Evolutionary conservation across 169 alveolate species (phyloP).

Genomic region (Babesia bigemina): DNA sequence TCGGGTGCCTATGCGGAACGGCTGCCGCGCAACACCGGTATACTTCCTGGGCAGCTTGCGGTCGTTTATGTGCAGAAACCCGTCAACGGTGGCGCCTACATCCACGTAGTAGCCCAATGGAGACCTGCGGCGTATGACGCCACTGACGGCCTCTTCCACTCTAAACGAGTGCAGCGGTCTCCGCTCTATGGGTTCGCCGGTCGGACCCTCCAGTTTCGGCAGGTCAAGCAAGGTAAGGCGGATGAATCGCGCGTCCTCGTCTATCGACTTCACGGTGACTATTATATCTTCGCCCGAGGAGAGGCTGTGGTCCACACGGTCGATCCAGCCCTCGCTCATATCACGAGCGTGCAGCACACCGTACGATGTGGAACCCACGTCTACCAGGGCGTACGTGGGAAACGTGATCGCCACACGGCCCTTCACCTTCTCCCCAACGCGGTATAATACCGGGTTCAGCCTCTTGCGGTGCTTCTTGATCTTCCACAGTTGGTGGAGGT

Average conservation of each 20-base stretch:
- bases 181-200: constrained; percentile 13
- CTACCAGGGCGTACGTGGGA: constrained; percentile 68
- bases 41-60: constrained; percentile 39
- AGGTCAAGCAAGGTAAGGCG: constrained; percentile 34
- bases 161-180: constrained; percentile 22
- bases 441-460: constrained; percentile 33
- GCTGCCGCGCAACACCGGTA: constrained; percentile 46
- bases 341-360: constrained; percentile 68
- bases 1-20: constrained; percentile 36
- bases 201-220: constrained; percentile 14
- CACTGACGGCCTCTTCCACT: constrained; percentile 57
- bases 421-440: constrained; percentile 51
- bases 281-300: constrained; percentile 39
- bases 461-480: constrained; percentile 45
- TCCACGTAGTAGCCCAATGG: constrained; percentile 63
- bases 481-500: constrained; percentile 39
- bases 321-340: constrained; percentile 66
- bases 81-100: constrained; percentile 69
- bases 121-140: constrained; percentile 41
- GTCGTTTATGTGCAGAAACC: constrained; percentile 60
- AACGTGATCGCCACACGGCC: constrained; percentile 58
- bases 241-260: constrained; percentile 25
- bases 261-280: constrained; percentile 52
- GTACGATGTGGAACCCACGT: constrained; percentile 57
- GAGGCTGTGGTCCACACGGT: constrained; percentile 56